Evolutionary conservation across 176 grass and related monocot species (phyloP).

Genomic region (Chrysopogon serrulatus): DNA sequence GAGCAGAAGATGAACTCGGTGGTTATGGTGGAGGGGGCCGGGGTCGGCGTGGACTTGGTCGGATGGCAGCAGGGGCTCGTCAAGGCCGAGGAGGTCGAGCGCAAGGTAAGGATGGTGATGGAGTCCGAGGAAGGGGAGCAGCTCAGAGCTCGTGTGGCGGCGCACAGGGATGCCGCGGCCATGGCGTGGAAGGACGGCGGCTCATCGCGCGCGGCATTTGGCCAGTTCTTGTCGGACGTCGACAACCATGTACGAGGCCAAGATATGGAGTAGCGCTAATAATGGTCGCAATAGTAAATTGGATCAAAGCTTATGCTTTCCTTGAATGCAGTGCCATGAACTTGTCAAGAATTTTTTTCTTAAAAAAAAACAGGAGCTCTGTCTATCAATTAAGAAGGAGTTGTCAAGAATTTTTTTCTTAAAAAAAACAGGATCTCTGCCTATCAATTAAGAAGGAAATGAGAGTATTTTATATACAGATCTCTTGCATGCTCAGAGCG

Average conservation of each 20-base stretch:
- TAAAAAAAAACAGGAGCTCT: too few relatives aligned
- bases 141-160: background rate
- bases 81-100: conserved; percentile 21
- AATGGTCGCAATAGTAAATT: background rate
- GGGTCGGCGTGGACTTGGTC: conserved; percentile 13
- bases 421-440: too few relatives aligned
- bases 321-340: too few relatives aligned
- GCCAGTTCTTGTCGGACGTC: background rate
- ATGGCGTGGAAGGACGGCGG: background rate
- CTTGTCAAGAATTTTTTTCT: too few relatives aligned
- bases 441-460: too few relatives aligned
- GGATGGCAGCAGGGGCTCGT: conserved; percentile 20
- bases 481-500: too few relatives aligned
- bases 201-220: background rate
- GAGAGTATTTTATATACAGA: too few relatives aligned
- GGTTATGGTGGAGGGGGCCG: conserved; percentile 28
- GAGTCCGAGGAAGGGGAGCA: background rate
- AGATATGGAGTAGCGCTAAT: background rate
- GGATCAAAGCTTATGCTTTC: background rate
- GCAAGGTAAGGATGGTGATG: conserved; percentile 29
- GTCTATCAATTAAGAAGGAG: too few relatives aligned
- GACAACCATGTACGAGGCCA: background rate
- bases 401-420: too few relatives aligned
- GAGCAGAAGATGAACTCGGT: too few relatives aligned
- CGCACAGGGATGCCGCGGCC: background rate